Evolutionary conservation across 768 basidiomycete species (phyloP), one percentile per base, ranked within the genome.

Genomic region (Chalciporus piperatus): DNA sequence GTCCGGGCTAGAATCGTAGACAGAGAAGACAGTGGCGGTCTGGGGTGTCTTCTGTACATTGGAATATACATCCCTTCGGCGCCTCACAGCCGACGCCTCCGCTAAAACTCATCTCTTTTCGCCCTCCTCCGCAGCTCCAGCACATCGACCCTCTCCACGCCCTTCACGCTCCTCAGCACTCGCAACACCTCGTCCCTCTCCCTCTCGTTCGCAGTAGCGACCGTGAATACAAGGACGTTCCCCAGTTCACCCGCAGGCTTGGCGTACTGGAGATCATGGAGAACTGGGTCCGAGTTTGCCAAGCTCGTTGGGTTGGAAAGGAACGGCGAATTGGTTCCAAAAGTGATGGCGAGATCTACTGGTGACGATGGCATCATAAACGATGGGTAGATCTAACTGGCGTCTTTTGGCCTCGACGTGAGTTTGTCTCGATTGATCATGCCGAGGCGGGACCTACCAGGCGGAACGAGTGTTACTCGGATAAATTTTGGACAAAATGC

Each of bases 301-400:
- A 66, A 51, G 43, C 51, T 57, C 20, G 63, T 43, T 13, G 65
- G 65, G 42, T 59, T 44, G 39, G 57, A 46, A 3, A 65, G 55
- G 44, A 65, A 65, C 3, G 60, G 58, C 1, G 58, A 71, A 12
- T 54, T 51, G 16, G 46, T 32, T 27, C 57, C 51, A 48, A 68
- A 63, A 19, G 74, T 69, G 55, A 72, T 52, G 13, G 58, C 61
- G 41, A 75, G 68, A 42, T 54, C 51, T 10, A 59, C 16, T 10
- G 61, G 32, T 1, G 57, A 48, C 10, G 45, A 6, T 22, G 48
- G 52, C 51, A 60, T 41, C 28, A n/a, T 9, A 10, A 7, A 28
- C 28, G 11, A 44, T n/a, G 17, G 14, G 30, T 19, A 32, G 35
- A 37, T 3, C 19, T 14, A 17, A 22, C 30, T 19, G 19, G 9